Percentiles rank a stretch among this genome's conserved stretches.
phyloP scores from a whole-genome alignment of 2,329 filamentous ascomycete species.

The Sporothrix phasma region DNA sequence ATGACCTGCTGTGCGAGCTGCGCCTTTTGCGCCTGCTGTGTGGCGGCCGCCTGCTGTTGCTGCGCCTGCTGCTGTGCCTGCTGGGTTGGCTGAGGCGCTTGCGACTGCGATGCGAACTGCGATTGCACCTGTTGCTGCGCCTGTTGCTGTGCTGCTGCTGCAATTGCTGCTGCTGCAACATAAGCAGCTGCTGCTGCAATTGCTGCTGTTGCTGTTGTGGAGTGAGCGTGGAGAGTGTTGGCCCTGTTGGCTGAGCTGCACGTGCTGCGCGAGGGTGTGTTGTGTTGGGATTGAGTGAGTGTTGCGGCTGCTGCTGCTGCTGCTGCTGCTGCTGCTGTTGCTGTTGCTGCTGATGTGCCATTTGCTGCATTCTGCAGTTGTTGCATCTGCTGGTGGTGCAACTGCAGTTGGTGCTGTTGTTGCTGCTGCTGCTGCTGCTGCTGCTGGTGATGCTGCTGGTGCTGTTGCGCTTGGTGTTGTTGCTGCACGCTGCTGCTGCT shows the following conservation, averaged over 20 bases:
- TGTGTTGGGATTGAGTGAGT: slow-evolving; percentile 26
- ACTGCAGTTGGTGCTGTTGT: neutral
- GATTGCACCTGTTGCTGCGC: slow-evolving; percentile 23
- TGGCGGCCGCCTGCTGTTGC: slow-evolving; percentile 27
- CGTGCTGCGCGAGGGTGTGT: slow-evolving; percentile 12
- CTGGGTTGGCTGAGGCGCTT: slow-evolving; percentile 18
- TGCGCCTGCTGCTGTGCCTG: slow-evolving; percentile 24
- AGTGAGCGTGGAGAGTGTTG: slow-evolving; percentile 8
- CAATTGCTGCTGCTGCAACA: slow-evolving; percentile 35
- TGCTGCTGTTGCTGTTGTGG: slow-evolving; percentile 30
- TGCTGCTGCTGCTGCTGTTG: slow-evolving; percentile 49
- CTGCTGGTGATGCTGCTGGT: slow-evolving; percentile 48
- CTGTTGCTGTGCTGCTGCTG: slow-evolving; percentile 36
- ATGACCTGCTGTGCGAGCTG: slow-evolving; percentile 17
- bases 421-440: slow-evolving; percentile 30
- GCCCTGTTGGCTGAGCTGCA: slow-evolving; percentile 17
- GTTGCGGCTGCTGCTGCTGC: slow-evolving; percentile 38
- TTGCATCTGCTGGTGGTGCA: slow-evolving; percentile 36
- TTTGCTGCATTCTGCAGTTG: slow-evolving; percentile 38
- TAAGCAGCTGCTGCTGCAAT: slow-evolving; percentile 25
- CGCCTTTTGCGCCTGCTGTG: slow-evolving; percentile 25
- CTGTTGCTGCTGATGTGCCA: slow-evolving; percentile 36
- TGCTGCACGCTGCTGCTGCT: slow-evolving; percentile 42
- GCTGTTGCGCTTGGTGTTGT: slow-evolving; percentile 51
- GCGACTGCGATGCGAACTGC: slow-evolving; percentile 24